Evolutionary conservation across 331 rosid species (phyloP).

Genomic region (Phaseolus coccineus): DNA sequence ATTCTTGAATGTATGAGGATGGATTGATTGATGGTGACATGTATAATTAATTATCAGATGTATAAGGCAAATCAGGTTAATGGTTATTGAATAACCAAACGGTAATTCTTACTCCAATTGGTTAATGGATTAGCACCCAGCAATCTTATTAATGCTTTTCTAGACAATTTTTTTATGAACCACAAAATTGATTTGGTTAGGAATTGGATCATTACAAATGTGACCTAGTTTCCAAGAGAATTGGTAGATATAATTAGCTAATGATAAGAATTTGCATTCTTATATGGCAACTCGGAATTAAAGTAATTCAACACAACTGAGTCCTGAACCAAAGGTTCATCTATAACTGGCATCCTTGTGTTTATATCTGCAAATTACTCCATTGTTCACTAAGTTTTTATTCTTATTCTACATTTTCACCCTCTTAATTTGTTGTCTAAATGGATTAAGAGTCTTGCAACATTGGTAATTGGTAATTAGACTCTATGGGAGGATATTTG

Average conservation of each 20-base stretch:
- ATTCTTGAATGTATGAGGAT: neutral
- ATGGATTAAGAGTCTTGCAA: neutral
- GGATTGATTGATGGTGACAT: neutral
- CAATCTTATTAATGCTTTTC: conserved; percentile 3
- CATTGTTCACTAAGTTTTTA: neutral
- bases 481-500: neutral
- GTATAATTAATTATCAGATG: neutral
- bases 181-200: neutral
- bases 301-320: neutral
- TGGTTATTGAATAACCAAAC: neutral
- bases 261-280: neutral
- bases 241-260: neutral
- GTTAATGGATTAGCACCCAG: neutral
- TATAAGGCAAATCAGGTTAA: neutral
- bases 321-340: neutral
- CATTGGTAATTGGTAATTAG: neutral
- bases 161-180: neutral
- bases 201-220: neutral
- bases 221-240: neutral
- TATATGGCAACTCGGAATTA: neutral
- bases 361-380: neutral
- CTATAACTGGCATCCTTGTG: neutral
- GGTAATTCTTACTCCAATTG: neutral
- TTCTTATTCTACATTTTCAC: neutral
- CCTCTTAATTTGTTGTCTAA: neutral